These are phyloP conservation scores for Gossypioides kirkii DNA, from an alignment of 345 rosid genomes.

Conservation along the genomic window DNA sequence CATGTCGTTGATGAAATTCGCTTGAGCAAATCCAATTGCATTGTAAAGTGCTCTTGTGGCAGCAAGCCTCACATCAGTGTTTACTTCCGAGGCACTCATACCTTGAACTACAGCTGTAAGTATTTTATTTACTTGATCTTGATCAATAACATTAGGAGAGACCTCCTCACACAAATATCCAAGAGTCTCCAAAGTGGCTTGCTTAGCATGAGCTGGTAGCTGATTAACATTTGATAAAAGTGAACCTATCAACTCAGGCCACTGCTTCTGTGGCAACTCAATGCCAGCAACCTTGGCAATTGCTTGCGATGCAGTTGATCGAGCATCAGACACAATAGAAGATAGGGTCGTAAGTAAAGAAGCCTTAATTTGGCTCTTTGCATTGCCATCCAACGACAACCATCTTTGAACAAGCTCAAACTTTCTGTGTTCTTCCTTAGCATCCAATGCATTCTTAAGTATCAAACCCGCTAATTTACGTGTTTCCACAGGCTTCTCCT, in stretches of 20 bases:
- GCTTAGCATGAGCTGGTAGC: slow-evolving; percentile 54
- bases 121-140: slow-evolving; percentile 74
- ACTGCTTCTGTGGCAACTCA: slow-evolving; percentile 75
- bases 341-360: slow-evolving; percentile 56
- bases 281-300: slow-evolving; percentile 69
- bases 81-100: slow-evolving; percentile 51
- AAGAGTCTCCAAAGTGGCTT: slow-evolving; percentile 77
- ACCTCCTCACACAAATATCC: slow-evolving; percentile 76
- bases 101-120: slow-evolving; percentile 72
- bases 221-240: slow-evolving; percentile 62
- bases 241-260: slow-evolving; percentile 66
- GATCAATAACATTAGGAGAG: slow-evolving; percentile 62
- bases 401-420: slow-evolving; percentile 58
- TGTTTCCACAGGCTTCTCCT: slow-evolving; percentile 70
- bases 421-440: slow-evolving; percentile 54
- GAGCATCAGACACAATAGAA: slow-evolving; percentile 54
- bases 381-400: slow-evolving; percentile 45
- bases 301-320: slow-evolving; percentile 67
- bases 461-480: slow-evolving; percentile 71
- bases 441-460: slow-evolving; percentile 67
- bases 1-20: slow-evolving; percentile 58
- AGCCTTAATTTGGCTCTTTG: slow-evolving; percentile 54
- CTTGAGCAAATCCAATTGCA: slow-evolving; percentile 61
- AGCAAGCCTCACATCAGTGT: slow-evolving; percentile 59
- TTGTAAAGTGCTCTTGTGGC: slow-evolving; percentile 57